Conservation (phyloP, 2,329 filamentous ascomycete genomes). For the Calonectria pteridis region DNA sequence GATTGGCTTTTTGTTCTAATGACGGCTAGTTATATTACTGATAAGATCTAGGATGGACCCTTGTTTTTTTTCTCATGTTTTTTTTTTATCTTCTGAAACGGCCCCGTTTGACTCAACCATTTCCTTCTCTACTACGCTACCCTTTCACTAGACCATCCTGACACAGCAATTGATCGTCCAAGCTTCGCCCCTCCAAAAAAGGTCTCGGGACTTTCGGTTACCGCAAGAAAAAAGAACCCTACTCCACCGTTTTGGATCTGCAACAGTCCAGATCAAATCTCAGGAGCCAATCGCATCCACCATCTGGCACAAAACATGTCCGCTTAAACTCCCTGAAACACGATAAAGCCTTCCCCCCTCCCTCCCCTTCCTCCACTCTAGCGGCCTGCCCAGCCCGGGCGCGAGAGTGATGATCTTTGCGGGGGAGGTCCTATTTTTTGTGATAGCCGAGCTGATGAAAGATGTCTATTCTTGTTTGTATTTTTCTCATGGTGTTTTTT, state of each 20-base stretch:
- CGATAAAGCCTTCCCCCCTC: not conserved
- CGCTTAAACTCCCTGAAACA: not conserved
- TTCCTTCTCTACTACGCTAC: not conserved
- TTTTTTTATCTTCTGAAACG: not conserved
- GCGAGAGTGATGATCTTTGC: not conserved
- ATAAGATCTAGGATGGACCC: not conserved
- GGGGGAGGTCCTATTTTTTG: not conserved
- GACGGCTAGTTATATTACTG: not conserved
- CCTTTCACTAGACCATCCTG: conserved; percentile 6
- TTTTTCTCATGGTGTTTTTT: not conserved
- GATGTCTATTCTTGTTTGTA: not conserved
- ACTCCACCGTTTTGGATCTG: conserved; percentile 8
- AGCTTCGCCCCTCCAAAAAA: conserved; percentile 20
- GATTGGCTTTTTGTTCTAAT: not conserved
- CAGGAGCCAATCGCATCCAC: conserved; percentile 7
- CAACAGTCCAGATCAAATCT: conserved; percentile 6
- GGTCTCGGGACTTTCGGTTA: conserved; percentile 6
- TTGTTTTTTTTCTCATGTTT: not conserved
- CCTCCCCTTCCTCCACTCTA: not conserved
- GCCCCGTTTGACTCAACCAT: not conserved
- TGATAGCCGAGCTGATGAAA: not conserved
- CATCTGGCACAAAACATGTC: not conserved
- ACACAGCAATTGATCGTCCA: conserved; percentile 8
- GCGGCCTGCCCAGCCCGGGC: not conserved
- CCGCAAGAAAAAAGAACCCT: not conserved